A percentile compares a stretch with the other conserved stretches of the same genome.
phyloP scores from a whole-genome alignment of 1,284 basidiomycete species.

The Cutaneotrichosporon sp. region DNA sequence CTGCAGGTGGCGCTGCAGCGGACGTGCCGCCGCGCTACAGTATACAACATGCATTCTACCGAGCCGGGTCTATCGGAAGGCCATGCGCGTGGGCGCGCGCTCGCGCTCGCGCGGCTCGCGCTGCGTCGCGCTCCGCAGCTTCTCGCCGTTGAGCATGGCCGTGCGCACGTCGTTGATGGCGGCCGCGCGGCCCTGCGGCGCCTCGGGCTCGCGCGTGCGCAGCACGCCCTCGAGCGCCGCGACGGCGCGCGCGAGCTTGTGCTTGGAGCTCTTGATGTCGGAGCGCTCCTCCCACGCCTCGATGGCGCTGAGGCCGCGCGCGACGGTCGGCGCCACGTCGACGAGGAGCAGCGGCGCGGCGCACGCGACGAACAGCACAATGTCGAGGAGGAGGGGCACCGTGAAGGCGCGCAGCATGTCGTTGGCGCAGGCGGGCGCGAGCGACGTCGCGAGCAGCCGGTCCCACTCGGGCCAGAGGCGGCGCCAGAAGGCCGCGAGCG shows the following conservation, averaged over 20 bases:
- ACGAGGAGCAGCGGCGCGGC: conserved; percentile 28
- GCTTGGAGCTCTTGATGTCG: conserved; percentile 7
- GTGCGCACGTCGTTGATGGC: conserved; percentile 13
- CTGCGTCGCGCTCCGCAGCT: conserved; percentile 15
- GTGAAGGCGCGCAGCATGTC: conserved; percentile 33
- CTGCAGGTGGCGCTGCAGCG: too few species aligned
- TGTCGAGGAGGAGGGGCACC: conserved; percentile 40
- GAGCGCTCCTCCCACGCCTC: conserved; percentile 18
- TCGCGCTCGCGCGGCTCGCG: conserved; percentile 9
- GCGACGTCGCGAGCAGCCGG: conserved; percentile 33
- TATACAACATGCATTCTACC: background rate
- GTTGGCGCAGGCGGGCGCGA: conserved; percentile 36
- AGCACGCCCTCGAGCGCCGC: conserved; percentile 15
- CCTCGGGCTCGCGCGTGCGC: background rate
- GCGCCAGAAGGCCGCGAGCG: conserved; percentile 34
- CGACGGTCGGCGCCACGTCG: conserved; percentile 26
- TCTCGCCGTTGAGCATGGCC: conserved; percentile 13
- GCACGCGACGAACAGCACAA: conserved; percentile 35
- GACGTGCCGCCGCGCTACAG: too few species aligned
- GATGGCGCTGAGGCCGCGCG: conserved; percentile 26
- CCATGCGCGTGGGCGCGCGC: background rate
- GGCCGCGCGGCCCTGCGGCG: background rate
- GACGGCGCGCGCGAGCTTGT: conserved; percentile 17
- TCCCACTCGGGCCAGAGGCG: conserved; percentile 48
- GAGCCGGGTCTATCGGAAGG: background rate